Percentiles rank a stretch among this genome's conserved stretches.
Evolutionary conservation across 495 filamentous ascomycete genomes (phyloP).

Genomic region (Arthonia radiata): DNA sequence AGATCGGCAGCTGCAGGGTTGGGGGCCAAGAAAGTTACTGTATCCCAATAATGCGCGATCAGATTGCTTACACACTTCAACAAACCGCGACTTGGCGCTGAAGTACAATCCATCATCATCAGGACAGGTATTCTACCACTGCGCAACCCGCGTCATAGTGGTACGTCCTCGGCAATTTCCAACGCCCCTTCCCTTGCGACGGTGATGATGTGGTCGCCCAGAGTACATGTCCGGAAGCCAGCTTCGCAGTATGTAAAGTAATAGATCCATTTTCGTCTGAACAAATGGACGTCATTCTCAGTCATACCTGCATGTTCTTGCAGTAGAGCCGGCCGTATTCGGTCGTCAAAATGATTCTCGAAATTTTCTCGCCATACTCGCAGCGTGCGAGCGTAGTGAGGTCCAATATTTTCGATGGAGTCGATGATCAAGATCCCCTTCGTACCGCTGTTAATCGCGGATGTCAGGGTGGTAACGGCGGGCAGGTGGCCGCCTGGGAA

Average conservation of each 20-base stretch:
- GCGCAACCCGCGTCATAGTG: too few species aligned
- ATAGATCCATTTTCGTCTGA: conserved; percentile 49
- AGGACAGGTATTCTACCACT: too few species aligned
- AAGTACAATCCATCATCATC: too few species aligned
- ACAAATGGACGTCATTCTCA: conserved; percentile 32
- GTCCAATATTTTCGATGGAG: conserved; percentile 39
- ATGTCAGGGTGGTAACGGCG: conserved; percentile 34
- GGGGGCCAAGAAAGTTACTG: too few species aligned
- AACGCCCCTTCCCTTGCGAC: conserved; percentile 38
- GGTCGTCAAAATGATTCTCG: conserved; percentile 27
- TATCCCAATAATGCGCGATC: too few species aligned
- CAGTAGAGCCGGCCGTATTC: conserved; percentile 28
- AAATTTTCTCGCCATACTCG: conserved; percentile 43
- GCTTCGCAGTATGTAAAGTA: conserved; percentile 54
- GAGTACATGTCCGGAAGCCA: conserved; percentile 40
- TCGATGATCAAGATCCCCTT: conserved; percentile 34
- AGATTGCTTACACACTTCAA: too few species aligned
- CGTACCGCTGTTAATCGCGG: conserved; percentile 30
- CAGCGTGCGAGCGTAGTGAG: conserved; percentile 42
- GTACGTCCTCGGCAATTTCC: conserved; percentile 42
- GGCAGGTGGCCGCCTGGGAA: conserved; percentile 53
- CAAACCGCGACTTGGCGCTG: too few species aligned
- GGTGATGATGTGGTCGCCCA: conserved; percentile 44
- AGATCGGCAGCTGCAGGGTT: too few species aligned
- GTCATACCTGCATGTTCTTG: conserved; percentile 27